Conservation (phyloP, 345 rosid genomes). For the Eucalyptus tenuipes region DNA sequence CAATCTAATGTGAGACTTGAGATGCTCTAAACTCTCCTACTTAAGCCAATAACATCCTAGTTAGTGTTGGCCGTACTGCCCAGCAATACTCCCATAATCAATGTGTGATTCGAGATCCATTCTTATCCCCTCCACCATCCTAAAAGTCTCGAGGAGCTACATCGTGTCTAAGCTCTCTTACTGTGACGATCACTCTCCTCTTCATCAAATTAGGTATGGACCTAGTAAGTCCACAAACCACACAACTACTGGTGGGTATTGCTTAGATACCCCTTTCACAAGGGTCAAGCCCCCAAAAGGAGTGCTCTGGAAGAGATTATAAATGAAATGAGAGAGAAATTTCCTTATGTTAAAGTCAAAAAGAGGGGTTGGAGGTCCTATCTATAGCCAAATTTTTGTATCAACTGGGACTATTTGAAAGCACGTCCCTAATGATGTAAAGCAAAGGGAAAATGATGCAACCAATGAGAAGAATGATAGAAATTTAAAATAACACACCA, state of each 20-base stretch:
- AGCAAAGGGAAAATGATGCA: background rate
- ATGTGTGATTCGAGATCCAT: background rate
- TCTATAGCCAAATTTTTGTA: background rate
- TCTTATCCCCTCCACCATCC: background rate
- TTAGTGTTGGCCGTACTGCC: background rate
- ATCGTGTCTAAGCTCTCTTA: background rate
- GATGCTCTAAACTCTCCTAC: background rate
- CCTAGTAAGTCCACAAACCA: background rate
- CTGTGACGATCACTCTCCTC: rapidly evolving
- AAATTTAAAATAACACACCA: background rate
- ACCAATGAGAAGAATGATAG: background rate
- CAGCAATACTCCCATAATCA: background rate
- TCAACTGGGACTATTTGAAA: background rate
- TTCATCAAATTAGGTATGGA: background rate
- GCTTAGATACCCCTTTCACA: background rate
- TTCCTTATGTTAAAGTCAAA: background rate
- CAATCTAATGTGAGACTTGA: background rate
- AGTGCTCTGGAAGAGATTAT: background rate
- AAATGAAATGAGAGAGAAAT: background rate
- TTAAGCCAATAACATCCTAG: background rate
- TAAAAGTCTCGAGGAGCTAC: background rate
- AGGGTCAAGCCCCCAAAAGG: background rate
- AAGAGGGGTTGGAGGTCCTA: background rate
- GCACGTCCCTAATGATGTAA: background rate
- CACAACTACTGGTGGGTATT: background rate